Conservation (phyloP, 805 yeast genomes). For the Cyberlindnera nakhonratchasimensis region DNA sequence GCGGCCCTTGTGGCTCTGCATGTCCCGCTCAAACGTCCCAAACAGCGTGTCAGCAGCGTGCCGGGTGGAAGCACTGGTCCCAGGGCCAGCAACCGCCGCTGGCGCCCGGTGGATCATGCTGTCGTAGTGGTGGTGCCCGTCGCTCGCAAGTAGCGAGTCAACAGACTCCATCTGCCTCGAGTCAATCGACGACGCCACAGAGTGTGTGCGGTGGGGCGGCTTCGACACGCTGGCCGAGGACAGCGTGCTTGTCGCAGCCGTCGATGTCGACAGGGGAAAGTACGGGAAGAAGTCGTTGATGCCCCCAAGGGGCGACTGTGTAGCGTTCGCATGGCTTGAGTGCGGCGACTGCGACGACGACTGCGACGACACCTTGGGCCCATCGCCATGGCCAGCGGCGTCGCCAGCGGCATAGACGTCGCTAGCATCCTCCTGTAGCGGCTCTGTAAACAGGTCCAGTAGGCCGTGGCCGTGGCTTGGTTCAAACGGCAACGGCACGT, state of each 20-base stretch:
- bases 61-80: neutral
- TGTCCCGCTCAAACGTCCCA: slow-evolving; percentile 15
- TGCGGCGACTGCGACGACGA: slow-evolving; percentile 6
- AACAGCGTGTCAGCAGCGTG: slow-evolving; percentile 11
- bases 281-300: slow-evolving; percentile 14
- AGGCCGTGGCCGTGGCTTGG: slow-evolving; percentile 37
- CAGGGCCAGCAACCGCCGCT: too few relatives aligned
- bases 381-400: too few relatives aligned
- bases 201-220: slow-evolving; percentile 4
- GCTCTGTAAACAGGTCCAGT: slow-evolving; percentile 34
- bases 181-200: neutral
- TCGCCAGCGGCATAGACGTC: too few relatives aligned
- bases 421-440: neutral
- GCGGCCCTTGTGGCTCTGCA: slow-evolving; percentile 5
- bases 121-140: slow-evolving; percentile 18
- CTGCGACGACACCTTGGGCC: neutral
- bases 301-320: slow-evolving; percentile 8
- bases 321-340: slow-evolving; percentile 1
- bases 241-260: slow-evolving; percentile 1
- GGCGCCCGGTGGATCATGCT: slow-evolving; percentile 18
- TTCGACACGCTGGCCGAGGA: neutral
- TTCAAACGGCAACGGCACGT: slow-evolving; percentile 34
- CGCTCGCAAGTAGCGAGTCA: neutral
- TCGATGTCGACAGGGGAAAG: slow-evolving; percentile 5
- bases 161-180: slow-evolving; percentile 4